Percentiles rank a stretch among this genome's conserved stretches.
Conservation (phyloP, 805 yeast species). For the Kuraishia ogatae region DNA sequence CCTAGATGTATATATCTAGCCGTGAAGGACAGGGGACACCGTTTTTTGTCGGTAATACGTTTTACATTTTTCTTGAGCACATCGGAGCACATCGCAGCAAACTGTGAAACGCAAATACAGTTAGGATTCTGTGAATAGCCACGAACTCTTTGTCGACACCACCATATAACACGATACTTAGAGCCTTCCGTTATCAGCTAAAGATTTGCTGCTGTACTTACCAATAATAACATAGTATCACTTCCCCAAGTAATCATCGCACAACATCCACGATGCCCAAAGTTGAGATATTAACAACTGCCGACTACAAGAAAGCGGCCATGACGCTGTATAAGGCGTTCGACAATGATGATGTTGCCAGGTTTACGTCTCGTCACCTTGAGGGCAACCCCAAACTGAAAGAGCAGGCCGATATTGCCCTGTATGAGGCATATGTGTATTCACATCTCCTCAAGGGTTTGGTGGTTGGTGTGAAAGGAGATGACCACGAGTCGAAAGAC, state of each 20-base stretch:
- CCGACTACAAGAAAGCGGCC: slow-evolving; percentile 25
- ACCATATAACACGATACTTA: not conserved
- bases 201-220: not conserved
- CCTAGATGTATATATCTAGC: not conserved
- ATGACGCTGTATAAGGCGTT: slow-evolving; percentile 24
- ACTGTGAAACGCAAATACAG: too few relatives aligned
- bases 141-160: too few relatives aligned
- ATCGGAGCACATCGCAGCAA: too few relatives aligned
- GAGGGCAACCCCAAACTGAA: slow-evolving; percentile 21
- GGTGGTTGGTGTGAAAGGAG: slow-evolving; percentile 41
- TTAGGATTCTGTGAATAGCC: too few relatives aligned
- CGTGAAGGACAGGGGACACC: too few relatives aligned
- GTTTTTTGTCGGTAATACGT: too few relatives aligned
- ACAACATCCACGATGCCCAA: slow-evolving; percentile 3
- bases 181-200: not conserved
- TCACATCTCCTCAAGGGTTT: slow-evolving; percentile 44
- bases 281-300: slow-evolving; percentile 19
- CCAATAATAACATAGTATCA: not conserved
- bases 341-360: slow-evolving; percentile 23
- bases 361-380: slow-evolving; percentile 21
- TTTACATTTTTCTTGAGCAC: too few relatives aligned
- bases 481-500: slow-evolving; percentile 18
- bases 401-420: slow-evolving; percentile 25
- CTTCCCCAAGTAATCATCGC: not conserved
- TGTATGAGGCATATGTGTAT: slow-evolving; percentile 42